phyloP scores from a whole-genome alignment of 441 rosid genomes.

The Erodium moschatum region DNA sequence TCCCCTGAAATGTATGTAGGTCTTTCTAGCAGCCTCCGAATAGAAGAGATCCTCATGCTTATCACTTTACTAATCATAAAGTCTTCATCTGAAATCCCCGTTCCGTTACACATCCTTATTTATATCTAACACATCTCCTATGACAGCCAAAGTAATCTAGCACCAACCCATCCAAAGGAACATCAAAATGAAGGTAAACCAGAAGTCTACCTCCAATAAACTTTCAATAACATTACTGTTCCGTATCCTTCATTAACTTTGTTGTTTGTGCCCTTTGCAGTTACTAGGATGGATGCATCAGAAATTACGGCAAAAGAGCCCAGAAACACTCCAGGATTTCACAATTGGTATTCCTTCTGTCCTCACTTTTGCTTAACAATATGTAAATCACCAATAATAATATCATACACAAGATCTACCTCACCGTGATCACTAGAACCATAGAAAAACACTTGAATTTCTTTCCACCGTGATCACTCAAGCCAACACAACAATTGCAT shows the following conservation, averaged over 20 bases:
- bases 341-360: slow-evolving; percentile 8
- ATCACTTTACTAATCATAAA: slow-evolving; percentile 25
- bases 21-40: slow-evolving; percentile 35
- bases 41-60: slow-evolving; percentile 19
- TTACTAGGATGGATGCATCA: no score
- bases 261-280: no score
- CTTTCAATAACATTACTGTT: slow-evolving; percentile 21
- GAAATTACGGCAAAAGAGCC: no score
- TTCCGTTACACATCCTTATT: slow-evolving; percentile 21
- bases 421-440: no score
- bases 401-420: neutral
- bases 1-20: slow-evolving; percentile 31
- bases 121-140: slow-evolving; percentile 23
- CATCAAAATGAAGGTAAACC: no score
- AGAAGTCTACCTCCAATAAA: no score
- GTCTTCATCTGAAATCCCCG: slow-evolving; percentile 28
- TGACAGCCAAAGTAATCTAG: slow-evolving; percentile 25
- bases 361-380: slow-evolving; percentile 20
- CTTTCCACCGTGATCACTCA: neutral
- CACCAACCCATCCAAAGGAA: no score
- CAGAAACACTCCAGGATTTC: no score
- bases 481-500: slow-evolving; percentile 4
- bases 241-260: slow-evolving; percentile 2
- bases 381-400: neutral
- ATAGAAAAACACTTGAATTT: neutral